phyloP scores from a whole-genome alignment of 805 yeast species.

The Suhomyces sp. region DNA sequence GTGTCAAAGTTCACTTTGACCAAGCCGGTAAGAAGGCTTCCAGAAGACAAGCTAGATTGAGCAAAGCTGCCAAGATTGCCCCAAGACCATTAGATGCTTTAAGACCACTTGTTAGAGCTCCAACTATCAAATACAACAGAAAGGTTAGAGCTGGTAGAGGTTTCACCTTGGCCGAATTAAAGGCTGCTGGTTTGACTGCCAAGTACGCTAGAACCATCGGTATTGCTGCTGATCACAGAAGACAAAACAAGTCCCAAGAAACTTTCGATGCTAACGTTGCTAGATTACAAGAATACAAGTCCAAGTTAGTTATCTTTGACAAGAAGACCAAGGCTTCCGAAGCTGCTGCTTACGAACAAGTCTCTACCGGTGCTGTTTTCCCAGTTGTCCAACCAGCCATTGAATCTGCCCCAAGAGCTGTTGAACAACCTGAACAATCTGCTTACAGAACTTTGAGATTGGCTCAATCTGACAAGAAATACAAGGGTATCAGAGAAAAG shows the following conservation, averaged over 20 bases:
- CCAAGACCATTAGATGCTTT: conserved; percentile 96
- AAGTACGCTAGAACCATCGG: conserved; percentile 98
- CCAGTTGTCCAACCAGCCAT: conserved; percentile 80
- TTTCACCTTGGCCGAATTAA: conserved; percentile 95
- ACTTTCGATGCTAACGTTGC: conserved; percentile 91
- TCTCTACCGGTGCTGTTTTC: conserved; percentile 76
- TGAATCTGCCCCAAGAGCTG: conserved; percentile 85
- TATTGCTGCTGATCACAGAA: conserved; percentile 99
- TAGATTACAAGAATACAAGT: conserved; percentile 94
- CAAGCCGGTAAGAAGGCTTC: conserved; percentile 99
- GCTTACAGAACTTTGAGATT: conserved; percentile 95
- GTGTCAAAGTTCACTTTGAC: conserved; percentile 99
- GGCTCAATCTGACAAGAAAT: conserved; percentile 92
- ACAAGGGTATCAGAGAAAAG: conserved; percentile 96
- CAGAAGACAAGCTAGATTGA: conserved; percentile 91
- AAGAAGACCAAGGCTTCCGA: conserved; percentile 76
- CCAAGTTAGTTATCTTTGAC: conserved; percentile 95
- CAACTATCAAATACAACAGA: conserved; percentile 98
- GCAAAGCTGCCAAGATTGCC: conserved; percentile 92
- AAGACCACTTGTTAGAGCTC: conserved; percentile 98
- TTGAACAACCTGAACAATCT: conserved; percentile 61
- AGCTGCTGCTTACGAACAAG: conserved; percentile 62
- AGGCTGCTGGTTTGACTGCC: conserved; percentile 89
- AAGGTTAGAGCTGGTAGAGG: conserved; percentile 99
- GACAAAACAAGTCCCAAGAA: conserved; percentile 97